Conservation (phyloP, 108 stramenopile species). For the Pinguiococcus pyrenoidosus region DNA sequence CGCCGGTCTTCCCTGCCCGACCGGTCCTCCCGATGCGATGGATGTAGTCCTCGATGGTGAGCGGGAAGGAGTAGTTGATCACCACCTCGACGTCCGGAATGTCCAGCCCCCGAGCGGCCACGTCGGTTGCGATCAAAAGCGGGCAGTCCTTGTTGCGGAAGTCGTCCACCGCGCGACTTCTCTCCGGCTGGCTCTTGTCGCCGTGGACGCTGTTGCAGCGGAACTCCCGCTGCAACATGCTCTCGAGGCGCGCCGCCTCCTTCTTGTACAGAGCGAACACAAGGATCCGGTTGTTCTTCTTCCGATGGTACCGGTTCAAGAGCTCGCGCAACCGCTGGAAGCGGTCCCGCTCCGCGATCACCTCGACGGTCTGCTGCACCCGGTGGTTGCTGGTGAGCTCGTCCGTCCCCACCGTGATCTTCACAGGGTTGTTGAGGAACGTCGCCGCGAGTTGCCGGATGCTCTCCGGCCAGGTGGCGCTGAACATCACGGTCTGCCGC, state of each 20-base stretch:
- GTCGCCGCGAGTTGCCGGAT: conserved; percentile 79
- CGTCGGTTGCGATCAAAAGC: conserved; percentile 87
- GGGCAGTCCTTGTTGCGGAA: conserved; percentile 68
- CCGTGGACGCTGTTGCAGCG: conserved; percentile 88
- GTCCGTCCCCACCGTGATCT: conserved; percentile 58
- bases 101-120: conserved; percentile 93
- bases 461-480: conserved; percentile 90
- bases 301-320: conserved; percentile 52
- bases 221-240: conserved; percentile 48
- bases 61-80: conserved; percentile 87
- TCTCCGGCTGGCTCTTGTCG: conserved; percentile 78
- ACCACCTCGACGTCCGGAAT: conserved; percentile 94
- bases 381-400: conserved; percentile 83
- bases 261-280: conserved; percentile 95
- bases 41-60: conserved; percentile 62
- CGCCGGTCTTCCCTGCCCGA: conserved; percentile 43
- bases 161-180: conserved; percentile 65
- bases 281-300: conserved; percentile 58
- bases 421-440: conserved; percentile 62
- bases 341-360: conserved; percentile 71
- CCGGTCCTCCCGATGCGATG: conserved; percentile 91
- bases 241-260: conserved; percentile 78
- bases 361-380: conserved; percentile 81
- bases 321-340: conserved; percentile 59
- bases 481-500: conserved; percentile 92